Percentiles rank a stretch among this genome's conserved stretches.
phyloP scores from a whole-genome alignment of 192 early-diverging fungal species.

The Coemansia sp. region DNA sequence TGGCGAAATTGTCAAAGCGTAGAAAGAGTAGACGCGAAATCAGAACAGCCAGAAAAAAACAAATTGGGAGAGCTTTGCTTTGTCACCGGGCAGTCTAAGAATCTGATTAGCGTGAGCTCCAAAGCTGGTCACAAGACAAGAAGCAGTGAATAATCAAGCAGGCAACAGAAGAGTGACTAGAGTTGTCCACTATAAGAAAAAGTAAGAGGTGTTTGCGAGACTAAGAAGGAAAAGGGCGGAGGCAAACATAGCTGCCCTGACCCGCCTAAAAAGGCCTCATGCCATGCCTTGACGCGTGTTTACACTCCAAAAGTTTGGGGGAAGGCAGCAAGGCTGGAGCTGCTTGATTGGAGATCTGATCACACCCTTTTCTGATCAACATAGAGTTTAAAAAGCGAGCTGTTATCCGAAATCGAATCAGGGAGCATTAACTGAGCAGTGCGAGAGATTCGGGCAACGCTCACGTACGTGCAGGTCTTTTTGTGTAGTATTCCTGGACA shows the following conservation, averaged over 20 bases:
- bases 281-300: constrained; percentile 1
- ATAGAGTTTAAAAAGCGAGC: not conserved
- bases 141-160: not conserved
- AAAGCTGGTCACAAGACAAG: not conserved
- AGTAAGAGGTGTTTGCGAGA: not conserved
- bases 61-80: not conserved
- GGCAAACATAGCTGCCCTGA: not conserved
- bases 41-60: not conserved
- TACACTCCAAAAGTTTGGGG: not conserved
- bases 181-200: not conserved
- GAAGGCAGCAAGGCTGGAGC: not conserved
- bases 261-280: not conserved
- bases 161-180: not conserved
- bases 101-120: constrained; percentile 3
- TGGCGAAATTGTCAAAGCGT: not conserved
- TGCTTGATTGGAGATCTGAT: not conserved
- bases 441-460: too few relatives aligned
- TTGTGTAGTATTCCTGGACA: too few relatives aligned
- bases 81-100: not conserved
- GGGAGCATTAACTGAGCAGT: not conserved
- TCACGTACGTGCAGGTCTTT: too few relatives aligned
- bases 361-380: not conserved
- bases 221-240: not conserved
- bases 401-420: not conserved
- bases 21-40: not conserved